phyloP scores from a whole-genome alignment of 2,329 filamentous ascomycete species.

The Gnomoniopsis sp. region DNA sequence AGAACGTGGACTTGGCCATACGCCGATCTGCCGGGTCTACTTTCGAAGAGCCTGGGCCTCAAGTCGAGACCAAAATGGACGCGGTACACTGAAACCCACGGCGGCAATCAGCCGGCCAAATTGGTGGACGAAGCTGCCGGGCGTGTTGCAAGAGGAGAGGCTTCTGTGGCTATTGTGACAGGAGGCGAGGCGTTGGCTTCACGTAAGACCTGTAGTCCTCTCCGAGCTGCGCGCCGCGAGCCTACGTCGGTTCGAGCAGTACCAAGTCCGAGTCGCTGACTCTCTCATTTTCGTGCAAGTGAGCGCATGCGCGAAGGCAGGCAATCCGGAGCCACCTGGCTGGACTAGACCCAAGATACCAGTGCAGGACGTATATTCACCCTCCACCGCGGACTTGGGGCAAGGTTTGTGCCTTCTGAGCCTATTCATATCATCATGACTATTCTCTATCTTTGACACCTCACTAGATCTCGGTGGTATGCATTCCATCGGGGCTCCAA shows the following conservation, averaged over 20 bases:
- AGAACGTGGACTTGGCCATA: slow-evolving; percentile 67
- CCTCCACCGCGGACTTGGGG: slow-evolving; percentile 45
- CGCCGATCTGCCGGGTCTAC: slow-evolving; percentile 50
- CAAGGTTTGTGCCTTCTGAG: slow-evolving; percentile 34
- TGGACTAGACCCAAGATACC: slow-evolving; percentile 47
- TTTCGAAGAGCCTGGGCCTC: slow-evolving; percentile 47
- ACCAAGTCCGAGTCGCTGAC: background rate
- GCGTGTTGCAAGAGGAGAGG: slow-evolving; percentile 50
- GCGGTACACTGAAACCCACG: slow-evolving; percentile 51
- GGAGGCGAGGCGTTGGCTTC: slow-evolving; percentile 65
- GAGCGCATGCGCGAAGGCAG: slow-evolving; percentile 31
- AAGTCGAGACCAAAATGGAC: slow-evolving; percentile 38
- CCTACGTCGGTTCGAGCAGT: background rate
- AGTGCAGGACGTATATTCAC: slow-evolving; percentile 27
- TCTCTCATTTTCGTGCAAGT: slow-evolving; percentile 16
- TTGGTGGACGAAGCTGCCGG: slow-evolving; percentile 62
- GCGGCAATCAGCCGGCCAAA: slow-evolving; percentile 60
- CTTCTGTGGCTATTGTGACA: slow-evolving; percentile 54
- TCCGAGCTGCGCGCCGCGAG: background rate
- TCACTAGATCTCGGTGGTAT: slow-evolving; percentile 48
- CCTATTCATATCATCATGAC: slow-evolving; percentile 22
- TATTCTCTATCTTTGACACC: no score
- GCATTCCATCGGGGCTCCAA: slow-evolving; percentile 59
- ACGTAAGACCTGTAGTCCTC: slow-evolving; percentile 30
- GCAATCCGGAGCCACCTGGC: slow-evolving; percentile 47